Evolutionary conservation across 2,329 filamentous ascomycete species (phyloP).

Genomic region (Claviceps sp.): DNA sequence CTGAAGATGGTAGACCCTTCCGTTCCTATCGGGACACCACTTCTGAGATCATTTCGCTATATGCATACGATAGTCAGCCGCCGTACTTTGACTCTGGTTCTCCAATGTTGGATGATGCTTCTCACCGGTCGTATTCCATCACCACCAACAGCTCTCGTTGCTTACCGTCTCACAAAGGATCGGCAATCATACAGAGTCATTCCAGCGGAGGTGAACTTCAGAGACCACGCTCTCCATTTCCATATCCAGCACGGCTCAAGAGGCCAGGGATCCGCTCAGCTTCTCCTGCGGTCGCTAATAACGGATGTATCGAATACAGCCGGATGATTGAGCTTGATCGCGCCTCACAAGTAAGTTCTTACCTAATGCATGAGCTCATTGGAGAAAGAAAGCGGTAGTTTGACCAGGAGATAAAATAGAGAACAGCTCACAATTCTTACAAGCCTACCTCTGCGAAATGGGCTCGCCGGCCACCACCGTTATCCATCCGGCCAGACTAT

Average conservation of each 20-base stretch:
- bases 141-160: conserved; percentile 35
- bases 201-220: conserved; percentile 29
- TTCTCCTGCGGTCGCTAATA: conserved; percentile 36
- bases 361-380: background rate
- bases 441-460: conserved; percentile 23
- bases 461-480: conserved; percentile 23
- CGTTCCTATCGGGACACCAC: conserved; percentile 37
- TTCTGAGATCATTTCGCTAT: conserved; percentile 44
- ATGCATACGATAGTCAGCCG: conserved; percentile 35
- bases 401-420: conserved; percentile 19
- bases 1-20: conserved; percentile 30
- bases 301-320: conserved; percentile 33
- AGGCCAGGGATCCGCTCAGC: conserved; percentile 36
- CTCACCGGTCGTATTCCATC: conserved; percentile 40
- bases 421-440: conserved; percentile 29
- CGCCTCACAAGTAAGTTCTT: conserved; percentile 28
- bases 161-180: conserved; percentile 34
- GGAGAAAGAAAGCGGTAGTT: background rate
- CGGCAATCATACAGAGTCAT: conserved; percentile 33
- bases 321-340: conserved; percentile 38
- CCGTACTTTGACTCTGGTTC: conserved; percentile 29
- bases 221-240: conserved; percentile 44
- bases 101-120: conserved; percentile 30
- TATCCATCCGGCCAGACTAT: conserved; percentile 25
- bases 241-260: conserved; percentile 43